A percentile compares a stretch with the other conserved stretches of the same genome.
Evolutionary conservation across 179 eudicot genomes (phyloP).

Genomic region (Actinidia arguta): DNA sequence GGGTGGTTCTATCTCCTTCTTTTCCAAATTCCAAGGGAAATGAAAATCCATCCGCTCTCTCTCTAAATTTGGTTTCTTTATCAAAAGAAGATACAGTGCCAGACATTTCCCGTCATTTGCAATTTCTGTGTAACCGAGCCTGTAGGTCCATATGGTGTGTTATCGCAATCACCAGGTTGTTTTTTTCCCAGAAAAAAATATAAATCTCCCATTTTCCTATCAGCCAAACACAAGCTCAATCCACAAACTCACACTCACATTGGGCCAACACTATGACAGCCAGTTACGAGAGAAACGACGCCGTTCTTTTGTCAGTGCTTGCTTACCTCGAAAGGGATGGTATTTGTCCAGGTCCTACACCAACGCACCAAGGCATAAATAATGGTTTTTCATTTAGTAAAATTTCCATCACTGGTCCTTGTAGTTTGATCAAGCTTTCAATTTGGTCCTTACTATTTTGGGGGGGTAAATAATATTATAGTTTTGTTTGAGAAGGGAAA

Average conservation of each 20-base stretch:
- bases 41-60: background rate
- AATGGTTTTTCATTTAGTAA: background rate
- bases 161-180: constrained; percentile 1
- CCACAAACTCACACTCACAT: background rate
- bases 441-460: too few species aligned
- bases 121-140: background rate
- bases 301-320: background rate
- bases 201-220: background rate
- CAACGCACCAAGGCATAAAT: background rate
- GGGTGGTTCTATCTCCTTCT: background rate
- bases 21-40: constrained; percentile 17
- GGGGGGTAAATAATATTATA: too few species aligned
- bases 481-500: too few species aligned
- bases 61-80: background rate
- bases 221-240: background rate
- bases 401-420: too few species aligned
- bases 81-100: background rate
- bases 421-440: too few species aligned
- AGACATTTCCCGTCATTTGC: constrained; percentile 12
- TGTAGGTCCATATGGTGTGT: background rate
- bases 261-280: background rate
- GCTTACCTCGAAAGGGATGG: background rate
- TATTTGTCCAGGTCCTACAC: constrained; percentile 14
- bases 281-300: background rate
- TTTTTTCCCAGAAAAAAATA: background rate